phyloP scores from a whole-genome alignment of 106 monocot genomes.

The Dendrobium huoshanense region DNA sequence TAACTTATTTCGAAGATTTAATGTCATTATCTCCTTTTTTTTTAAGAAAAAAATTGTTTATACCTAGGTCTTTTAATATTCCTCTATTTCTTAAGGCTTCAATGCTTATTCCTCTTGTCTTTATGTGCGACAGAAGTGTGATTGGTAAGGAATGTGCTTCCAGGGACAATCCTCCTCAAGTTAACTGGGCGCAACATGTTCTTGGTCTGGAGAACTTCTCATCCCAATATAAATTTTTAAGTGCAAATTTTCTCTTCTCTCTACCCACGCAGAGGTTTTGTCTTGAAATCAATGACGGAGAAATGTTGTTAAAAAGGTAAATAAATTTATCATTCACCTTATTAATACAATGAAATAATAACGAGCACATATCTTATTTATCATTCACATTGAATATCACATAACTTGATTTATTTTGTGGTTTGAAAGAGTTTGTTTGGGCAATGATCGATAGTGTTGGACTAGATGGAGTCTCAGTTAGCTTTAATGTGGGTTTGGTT shows the following conservation, averaged over 20 bases:
- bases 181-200: conserved; percentile 65
- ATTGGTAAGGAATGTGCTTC: conserved; percentile 1
- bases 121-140: background rate
- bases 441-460: too few relatives aligned
- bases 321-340: background rate
- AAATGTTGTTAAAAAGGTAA: conserved; percentile 43
- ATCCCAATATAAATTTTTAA: conserved; percentile 58
- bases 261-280: conserved; percentile 56
- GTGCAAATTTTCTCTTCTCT: conserved; percentile 62
- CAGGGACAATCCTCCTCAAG: conserved; percentile 37
- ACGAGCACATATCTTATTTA: background rate
- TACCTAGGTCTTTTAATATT: background rate
- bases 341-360: background rate
- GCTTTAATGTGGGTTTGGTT: too few relatives aligned
- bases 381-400: background rate
- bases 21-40: background rate
- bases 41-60: background rate
- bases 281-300: conserved; percentile 15
- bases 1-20: background rate
- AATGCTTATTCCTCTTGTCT: background rate
- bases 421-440: too few relatives aligned
- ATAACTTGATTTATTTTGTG: too few relatives aligned
- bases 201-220: conserved; percentile 36
- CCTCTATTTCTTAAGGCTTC: background rate
- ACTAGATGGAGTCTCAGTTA: too few relatives aligned